Percentiles rank a stretch among this genome's conserved stretches.
These are phyloP conservation scores for Alternaria ethzedia DNA, from an alignment of 2,329 filamentous ascomycete genomes.

Conservation along the genomic window DNA sequence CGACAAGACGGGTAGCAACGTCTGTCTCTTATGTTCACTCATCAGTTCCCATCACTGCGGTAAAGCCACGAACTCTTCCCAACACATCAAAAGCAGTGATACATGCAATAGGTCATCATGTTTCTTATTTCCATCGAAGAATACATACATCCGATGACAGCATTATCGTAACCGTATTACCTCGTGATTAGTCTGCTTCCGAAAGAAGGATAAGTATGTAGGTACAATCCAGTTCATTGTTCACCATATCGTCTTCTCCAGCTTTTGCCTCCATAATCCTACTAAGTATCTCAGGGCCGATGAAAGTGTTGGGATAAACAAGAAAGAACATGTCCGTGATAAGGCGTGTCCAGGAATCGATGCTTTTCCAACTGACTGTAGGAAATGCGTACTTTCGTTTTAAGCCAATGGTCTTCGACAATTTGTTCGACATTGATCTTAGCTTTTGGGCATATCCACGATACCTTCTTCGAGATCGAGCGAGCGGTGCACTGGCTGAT, in stretches of 20 bases:
- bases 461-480: conserved; percentile 43
- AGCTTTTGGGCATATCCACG: conserved; percentile 41
- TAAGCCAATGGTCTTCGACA: conserved; percentile 40
- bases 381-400: conserved; percentile 33
- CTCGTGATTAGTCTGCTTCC: conserved; percentile 19
- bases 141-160: conserved; percentile 27
- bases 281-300: conserved; percentile 21
- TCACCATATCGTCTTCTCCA: conserved; percentile 20
- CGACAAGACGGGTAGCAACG: neutral
- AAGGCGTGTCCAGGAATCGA: conserved; percentile 33
- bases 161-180: conserved; percentile 22
- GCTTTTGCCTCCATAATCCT: conserved; percentile 16
- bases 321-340: conserved; percentile 34
- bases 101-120: conserved; percentile 15
- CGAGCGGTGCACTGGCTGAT: conserved; percentile 32
- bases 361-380: conserved; percentile 31
- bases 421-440: conserved; percentile 40
- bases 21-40: neutral
- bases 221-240: conserved; percentile 26
- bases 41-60: neutral
- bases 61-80: neutral
- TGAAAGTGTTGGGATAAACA: conserved; percentile 41
- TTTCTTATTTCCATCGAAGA: conserved; percentile 20
- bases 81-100: neutral
- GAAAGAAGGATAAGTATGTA: conserved; percentile 32